Evolutionary conservation across 2,329 filamentous ascomycete genomes (phyloP), one percentile per base, ranked within the genome.

Genomic region (Cadophora malorum): DNA sequence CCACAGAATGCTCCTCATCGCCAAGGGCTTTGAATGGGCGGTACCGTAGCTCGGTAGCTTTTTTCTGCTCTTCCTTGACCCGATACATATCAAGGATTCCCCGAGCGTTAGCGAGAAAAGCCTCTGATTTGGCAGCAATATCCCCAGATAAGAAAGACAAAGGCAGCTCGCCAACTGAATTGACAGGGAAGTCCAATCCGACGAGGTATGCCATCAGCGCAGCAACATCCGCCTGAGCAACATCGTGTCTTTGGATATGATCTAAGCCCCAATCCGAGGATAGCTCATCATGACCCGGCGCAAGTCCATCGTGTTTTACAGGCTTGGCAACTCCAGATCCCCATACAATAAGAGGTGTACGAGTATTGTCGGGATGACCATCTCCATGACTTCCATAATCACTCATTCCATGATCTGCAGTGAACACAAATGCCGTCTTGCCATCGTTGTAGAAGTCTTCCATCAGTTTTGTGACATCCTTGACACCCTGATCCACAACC

Each of bases 301-400:
- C 92, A 70, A 86, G 79, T 3, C 83, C 84, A 2, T 83, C 77
- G 38, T 84, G 82, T 2, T 88, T 80, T 60, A 89, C 82, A 0
- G 96, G 96, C 71, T 86, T 86, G 3, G 94, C 93, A 49, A 98
- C 88, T 9, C 96, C 96, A 64, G 96, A 93, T 12, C 96, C 96
- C 96, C 96, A 99, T 2, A 87, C 90, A 73, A 99, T 92, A 38
- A 99, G 83, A 0, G 96, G 96, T 0, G 96, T 99, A 62, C 96
- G 88, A 3, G 96, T 99, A 76, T 98, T 99, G 79, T 99, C 92
- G 0, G 96, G 96, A 79, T 99, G 94, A 8, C 96, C 96, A 79
- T 99, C 96, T 47, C 96, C 96, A 78, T 99, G 96, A 74, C 94
- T 98, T n/a, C 96, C 96, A 90, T 92, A 97, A 79, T 99, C 96